phyloP scores from a whole-genome alignment of 2,329 filamentous ascomycete species.

The Fusarium floridanum region DNA sequence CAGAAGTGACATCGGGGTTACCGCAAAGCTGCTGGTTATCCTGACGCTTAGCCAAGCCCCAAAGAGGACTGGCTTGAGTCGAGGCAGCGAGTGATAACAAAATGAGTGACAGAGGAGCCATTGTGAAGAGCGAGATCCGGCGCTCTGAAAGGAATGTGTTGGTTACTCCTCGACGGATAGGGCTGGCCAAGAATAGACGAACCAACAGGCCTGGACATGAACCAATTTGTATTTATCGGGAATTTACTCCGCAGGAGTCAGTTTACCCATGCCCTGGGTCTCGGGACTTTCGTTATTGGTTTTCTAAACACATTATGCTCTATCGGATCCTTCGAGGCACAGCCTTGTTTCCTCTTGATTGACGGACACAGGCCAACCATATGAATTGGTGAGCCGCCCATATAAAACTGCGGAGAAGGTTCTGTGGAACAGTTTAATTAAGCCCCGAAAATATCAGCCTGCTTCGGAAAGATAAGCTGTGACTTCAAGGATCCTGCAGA shows the following conservation, averaged over 20 bases:
- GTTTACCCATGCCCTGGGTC: background rate
- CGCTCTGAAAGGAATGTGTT: background rate
- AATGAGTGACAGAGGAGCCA: slow-evolving; percentile 13
- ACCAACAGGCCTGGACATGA: background rate
- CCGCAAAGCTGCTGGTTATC: slow-evolving; percentile 10
- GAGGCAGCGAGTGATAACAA: slow-evolving; percentile 10
- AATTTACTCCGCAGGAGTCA: background rate
- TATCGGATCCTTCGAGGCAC: background rate
- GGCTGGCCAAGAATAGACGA: background rate
- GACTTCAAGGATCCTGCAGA: background rate
- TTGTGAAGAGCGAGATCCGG: slow-evolving; percentile 2
- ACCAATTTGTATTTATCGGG: background rate
- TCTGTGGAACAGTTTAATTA: background rate
- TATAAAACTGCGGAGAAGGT: background rate
- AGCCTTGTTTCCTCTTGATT: slow-evolving; percentile 1
- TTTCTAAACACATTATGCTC: background rate
- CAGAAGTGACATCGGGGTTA: slow-evolving; percentile 5
- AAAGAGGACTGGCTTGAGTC: slow-evolving; percentile 12
- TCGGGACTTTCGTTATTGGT: background rate
- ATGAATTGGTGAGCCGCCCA: background rate
- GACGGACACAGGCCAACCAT: background rate
- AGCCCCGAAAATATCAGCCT: background rate
- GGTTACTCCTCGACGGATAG: background rate
- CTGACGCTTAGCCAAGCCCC: slow-evolving; percentile 4
- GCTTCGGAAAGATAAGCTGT: background rate